Percentiles rank a stretch among this genome's conserved stretches.
Evolutionary conservation across 306 rosid genomes (phyloP).

Genomic region (Hylodesmum podocarpum): DNA sequence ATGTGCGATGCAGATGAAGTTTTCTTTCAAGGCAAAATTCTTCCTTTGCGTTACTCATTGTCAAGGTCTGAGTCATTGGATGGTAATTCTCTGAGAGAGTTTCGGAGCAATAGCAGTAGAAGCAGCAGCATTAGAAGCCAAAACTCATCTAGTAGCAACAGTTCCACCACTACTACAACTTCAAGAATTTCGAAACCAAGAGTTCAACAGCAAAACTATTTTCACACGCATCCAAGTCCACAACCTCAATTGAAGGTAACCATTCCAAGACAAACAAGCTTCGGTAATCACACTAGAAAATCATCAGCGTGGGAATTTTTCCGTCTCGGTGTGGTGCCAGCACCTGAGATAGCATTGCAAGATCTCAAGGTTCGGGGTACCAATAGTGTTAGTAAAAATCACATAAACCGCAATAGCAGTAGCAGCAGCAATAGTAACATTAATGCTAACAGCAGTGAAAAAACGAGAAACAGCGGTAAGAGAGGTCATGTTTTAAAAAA

Average conservation of each 20-base stretch:
- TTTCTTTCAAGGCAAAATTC: conserved; percentile 65
- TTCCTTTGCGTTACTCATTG: conserved; percentile 45
- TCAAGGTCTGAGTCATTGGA: conserved; percentile 48
- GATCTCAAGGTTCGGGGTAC: conserved; percentile 48
- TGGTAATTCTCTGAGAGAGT: conserved; percentile 22
- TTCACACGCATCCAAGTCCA: conserved; percentile 61
- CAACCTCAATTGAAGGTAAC: conserved; percentile 53
- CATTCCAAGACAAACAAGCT: conserved; percentile 38
- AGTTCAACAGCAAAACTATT: conserved; percentile 45
- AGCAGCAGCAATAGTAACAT: neutral
- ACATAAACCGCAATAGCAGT: conserved; percentile 34
- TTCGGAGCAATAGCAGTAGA: conserved; percentile 47
- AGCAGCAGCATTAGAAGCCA: conserved; percentile 55
- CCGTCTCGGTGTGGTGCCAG: conserved; percentile 56
- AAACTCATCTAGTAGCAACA: conserved; percentile 46
- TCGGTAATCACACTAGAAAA: conserved; percentile 39
- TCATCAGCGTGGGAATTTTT: conserved; percentile 64
- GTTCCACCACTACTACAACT: conserved; percentile 24
- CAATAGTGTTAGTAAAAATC: conserved; percentile 25
- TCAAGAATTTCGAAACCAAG: conserved; percentile 36
- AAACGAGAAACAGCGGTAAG: conserved; percentile 3
- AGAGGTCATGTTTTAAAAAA: conserved; percentile 20
- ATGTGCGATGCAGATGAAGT: conserved; percentile 84
- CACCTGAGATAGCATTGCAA: conserved; percentile 65
- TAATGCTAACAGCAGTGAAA: neutral